phyloP scores from a whole-genome alignment of 345 rosid species.

The Erucastrum elatum region DNA sequence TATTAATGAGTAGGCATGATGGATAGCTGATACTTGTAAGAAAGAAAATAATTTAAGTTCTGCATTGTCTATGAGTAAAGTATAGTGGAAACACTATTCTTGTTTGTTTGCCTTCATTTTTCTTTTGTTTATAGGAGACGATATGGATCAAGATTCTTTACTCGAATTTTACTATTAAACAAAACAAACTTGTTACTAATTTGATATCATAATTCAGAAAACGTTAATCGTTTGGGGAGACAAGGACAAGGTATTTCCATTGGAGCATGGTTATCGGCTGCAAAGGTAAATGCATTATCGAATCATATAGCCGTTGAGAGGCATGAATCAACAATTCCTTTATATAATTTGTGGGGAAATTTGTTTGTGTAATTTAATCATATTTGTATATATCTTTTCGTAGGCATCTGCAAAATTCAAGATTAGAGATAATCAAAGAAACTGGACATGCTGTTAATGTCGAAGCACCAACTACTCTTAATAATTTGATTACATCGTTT shows the following conservation, averaged over 20 bases:
- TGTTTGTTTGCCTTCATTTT: conserved; percentile 13
- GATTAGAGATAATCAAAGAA: conserved; percentile 63
- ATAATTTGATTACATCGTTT: conserved; percentile 54
- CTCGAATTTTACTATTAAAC: conserved; percentile 14
- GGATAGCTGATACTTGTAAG: not conserved
- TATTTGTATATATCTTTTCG: not conserved
- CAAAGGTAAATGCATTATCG: conserved; percentile 44
- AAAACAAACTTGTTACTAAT: not conserved
- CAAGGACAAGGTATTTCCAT: conserved; percentile 67
- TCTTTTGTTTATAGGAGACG: not conserved
- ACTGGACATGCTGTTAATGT: conserved; percentile 72
- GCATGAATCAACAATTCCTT: not conserved
- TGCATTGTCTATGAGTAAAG: not conserved
- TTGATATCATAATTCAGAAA: conserved; percentile 47
- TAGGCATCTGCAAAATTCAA: conserved; percentile 63
- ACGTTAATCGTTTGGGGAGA: conserved; percentile 80
- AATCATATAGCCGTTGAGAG: conserved; percentile 1
- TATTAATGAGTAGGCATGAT: conserved; percentile 2
- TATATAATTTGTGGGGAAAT: not conserved
- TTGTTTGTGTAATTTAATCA: not conserved
- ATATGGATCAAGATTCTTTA: not conserved
- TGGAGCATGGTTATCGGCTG: conserved; percentile 58
- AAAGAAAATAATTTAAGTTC: not conserved
- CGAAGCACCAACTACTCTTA: conserved; percentile 58
- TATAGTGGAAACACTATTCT: conserved; percentile 20